Base-by-base conservation (phyloP, 345 rosid genomes). In the Carallia pectinifolia region DNA sequence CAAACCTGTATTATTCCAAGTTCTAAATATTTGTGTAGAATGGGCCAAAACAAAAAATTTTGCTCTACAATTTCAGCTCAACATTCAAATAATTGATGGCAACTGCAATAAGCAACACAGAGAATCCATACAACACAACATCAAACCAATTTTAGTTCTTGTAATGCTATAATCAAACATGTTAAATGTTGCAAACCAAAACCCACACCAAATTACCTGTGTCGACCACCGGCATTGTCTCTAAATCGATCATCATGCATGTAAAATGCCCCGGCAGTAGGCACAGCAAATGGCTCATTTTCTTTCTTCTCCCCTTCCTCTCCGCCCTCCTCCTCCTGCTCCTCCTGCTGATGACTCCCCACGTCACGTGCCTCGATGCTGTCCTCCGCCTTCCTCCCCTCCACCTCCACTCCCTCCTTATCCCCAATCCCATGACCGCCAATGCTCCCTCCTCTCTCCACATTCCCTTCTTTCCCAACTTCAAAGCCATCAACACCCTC, bases 201-300 rank as follows among this genome's bases (percentile, higher is more conserved):
- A 56, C 2, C 7, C 16, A 58, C 13, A 38, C 58, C 38, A 30
- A 58, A 40, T 50, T 77, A 90, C 97, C 96, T 87, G 76, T 87
- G 80, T 9, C 93, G 77, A 67, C 81, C 96, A 74, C 71, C 82
- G 62, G 78, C 81, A 77, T 80, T 75, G 68, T 84, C 97, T 77
- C 88, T 85, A 61, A 90, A 94, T 47, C 98, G 84, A 80, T 94
- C 97, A 79, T 94, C 98, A 44, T 94, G 98, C 97, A 94, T 94
- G 74, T 94, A 94, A 77, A 94, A 94, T 0, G 98, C 97, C 47
- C 98, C 98, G 65, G 95, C 96, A 72, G 97, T 91, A 15, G 98
- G 98, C 64, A 94, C 98, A 0, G 96, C 93, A 72, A 80, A 94
- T 2, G 96, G 98, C 66, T 94, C 93, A 62, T 82, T 91, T 74